These are phyloP conservation scores for Mercurialis annua DNA, from an alignment of 345 rosid species.

Conservation along the genomic window DNA sequence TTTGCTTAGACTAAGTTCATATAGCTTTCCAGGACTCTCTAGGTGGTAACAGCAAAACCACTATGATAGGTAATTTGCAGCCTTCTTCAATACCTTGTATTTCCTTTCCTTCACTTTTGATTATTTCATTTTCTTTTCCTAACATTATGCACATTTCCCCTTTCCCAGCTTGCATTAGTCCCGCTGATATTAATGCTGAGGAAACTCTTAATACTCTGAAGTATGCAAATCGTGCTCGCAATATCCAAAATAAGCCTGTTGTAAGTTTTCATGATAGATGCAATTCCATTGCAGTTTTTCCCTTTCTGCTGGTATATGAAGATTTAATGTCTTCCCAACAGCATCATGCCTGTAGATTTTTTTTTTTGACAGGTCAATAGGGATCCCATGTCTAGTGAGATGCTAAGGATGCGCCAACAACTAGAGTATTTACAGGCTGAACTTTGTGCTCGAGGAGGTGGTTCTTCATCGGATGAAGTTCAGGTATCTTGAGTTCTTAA, in stretches of 20 bases:
- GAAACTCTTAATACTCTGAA: constrained; percentile 95
- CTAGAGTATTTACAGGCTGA: constrained; percentile 93
- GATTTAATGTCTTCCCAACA: constrained; percentile 1
- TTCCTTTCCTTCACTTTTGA: constrained; percentile 1
- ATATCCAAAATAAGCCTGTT: constrained; percentile 93
- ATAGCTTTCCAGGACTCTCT: constrained; percentile 84
- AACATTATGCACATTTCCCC: constrained; percentile 2
- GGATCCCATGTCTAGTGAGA: constrained; percentile 95
- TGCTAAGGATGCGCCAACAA: constrained; percentile 96
- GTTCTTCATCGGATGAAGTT: constrained; percentile 72
- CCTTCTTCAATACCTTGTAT: background rate
- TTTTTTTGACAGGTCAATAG: constrained; percentile 62
- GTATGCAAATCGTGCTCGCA: constrained; percentile 99
- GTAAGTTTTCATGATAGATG: constrained; percentile 48
- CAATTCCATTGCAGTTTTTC: background rate
- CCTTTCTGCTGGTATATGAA: background rate
- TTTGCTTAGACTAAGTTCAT: constrained; percentile 4
- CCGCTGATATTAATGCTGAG: constrained; percentile 98
- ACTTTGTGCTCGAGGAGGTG: constrained; percentile 82
- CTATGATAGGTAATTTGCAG: constrained; percentile 76
- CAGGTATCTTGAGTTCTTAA: constrained; percentile 48
- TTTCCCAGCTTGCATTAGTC: constrained; percentile 89
- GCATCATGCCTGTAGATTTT: constrained; percentile 9
- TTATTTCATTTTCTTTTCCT: background rate
- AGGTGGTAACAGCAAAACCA: constrained; percentile 98